phyloP scores from a whole-genome alignment of 169 alveolate species.

The Cyclospora cayetanensis region DNA sequence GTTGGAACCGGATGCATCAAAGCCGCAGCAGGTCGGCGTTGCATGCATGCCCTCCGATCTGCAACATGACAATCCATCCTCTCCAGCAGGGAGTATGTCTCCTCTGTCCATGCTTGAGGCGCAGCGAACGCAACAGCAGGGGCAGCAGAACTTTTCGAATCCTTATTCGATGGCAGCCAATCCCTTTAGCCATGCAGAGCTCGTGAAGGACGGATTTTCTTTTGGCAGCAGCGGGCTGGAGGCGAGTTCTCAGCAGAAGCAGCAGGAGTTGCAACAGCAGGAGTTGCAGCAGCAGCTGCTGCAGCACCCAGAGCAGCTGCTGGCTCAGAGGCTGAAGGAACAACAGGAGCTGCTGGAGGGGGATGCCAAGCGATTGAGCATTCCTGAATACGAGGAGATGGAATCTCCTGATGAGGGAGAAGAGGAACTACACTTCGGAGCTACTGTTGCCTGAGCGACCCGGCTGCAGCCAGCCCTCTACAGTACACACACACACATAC shows the following conservation, averaged over 20 bases:
- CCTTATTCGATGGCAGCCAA: slow-evolving; percentile 1
- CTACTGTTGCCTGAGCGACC: neutral
- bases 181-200: neutral
- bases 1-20: neutral
- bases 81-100: neutral
- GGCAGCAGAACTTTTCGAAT: neutral
- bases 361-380: neutral
- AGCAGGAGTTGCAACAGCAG: slow-evolving; percentile 1
- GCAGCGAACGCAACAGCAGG: no score
- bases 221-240: neutral
- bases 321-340: neutral
- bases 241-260: neutral
- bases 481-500: neutral
- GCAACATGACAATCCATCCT: neutral
- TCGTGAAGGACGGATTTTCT: neutral
- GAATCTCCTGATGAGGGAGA: neutral
- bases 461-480: slow-evolving; percentile 1
- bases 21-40: neutral
- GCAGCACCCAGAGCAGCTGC: neutral
- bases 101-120: neutral
- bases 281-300: slow-evolving; percentile 4
- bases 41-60: no score
- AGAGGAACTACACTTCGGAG: neutral
- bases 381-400: neutral
- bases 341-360: neutral